A percentile compares a stretch with the other conserved stretches of the same genome.
phyloP scores from a whole-genome alignment of 83 land plant genomes.

The Picea abies region DNA sequence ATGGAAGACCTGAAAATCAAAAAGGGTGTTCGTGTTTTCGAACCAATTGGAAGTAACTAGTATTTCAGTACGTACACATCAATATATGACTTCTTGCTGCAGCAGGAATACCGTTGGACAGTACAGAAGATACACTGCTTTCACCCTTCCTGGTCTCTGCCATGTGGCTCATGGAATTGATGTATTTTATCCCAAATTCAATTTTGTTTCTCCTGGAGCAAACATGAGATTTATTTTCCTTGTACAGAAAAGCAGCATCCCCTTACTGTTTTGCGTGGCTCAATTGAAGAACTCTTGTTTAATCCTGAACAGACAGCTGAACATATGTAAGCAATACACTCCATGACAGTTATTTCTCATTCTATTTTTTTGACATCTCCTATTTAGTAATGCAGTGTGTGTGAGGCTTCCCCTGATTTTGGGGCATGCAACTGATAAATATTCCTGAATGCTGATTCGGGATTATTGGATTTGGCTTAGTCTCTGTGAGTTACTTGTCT shows the following conservation, averaged over 20 bases:
- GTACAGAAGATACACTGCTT: slow-evolving; percentile 72
- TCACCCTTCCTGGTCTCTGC: slow-evolving; percentile 72
- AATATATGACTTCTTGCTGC: slow-evolving; percentile 14
- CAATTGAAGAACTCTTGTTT: slow-evolving; percentile 51
- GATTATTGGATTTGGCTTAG: too few relatives aligned
- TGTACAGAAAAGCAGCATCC: slow-evolving; percentile 47
- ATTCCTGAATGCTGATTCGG: background rate
- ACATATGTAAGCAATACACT: slow-evolving; percentile 42
- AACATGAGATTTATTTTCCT: slow-evolving; percentile 67
- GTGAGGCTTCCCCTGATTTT: background rate
- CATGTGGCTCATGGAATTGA: slow-evolving; percentile 76
- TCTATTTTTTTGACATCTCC: background rate
- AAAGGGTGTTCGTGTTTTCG: too few relatives aligned
- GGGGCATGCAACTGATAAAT: background rate
- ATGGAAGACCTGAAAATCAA: too few relatives aligned
- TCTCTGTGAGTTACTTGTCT: background rate
- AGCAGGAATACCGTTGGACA: slow-evolving; percentile 75
- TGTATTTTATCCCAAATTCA: slow-evolving; percentile 84
- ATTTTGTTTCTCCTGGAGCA: slow-evolving; percentile 80
- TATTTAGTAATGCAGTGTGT: background rate
- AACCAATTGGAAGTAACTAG: background rate
- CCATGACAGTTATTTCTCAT: slow-evolving; percentile 17
- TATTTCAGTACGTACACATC: background rate
- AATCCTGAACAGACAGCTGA: slow-evolving; percentile 52
- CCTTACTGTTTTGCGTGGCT: slow-evolving; percentile 46